A percentile compares a stretch with the other conserved stretches of the same genome.
phyloP scores from a whole-genome alignment of 2,329 filamentous ascomycete genomes.

The Sporothrix globosa region DNA sequence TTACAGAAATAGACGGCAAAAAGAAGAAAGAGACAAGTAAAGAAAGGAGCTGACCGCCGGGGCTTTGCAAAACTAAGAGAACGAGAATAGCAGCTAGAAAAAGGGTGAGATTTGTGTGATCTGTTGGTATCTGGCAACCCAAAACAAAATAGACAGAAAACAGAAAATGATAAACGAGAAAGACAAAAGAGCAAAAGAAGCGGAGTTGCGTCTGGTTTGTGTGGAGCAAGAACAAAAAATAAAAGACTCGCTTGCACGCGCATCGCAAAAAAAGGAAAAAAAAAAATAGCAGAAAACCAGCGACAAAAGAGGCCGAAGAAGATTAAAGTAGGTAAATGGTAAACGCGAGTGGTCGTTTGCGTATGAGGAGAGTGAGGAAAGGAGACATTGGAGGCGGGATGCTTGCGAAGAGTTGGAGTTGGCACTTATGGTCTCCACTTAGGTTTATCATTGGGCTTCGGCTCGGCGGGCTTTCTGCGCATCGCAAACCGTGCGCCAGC shows the following conservation, averaged over 20 bases:
- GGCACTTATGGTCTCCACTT: conserved; percentile 51
- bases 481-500: conserved; percentile 53
- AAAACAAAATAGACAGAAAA: conserved; percentile 39
- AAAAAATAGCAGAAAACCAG: not conserved
- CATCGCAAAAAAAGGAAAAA: conserved; percentile 1
- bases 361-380: conserved; percentile 11
- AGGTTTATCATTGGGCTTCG: conserved; percentile 50
- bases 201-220: conserved; percentile 22
- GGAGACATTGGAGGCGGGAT: not conserved
- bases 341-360: conserved; percentile 16
- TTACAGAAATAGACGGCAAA: not conserved
- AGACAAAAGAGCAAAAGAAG: not conserved
- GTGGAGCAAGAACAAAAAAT: not conserved
- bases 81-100: not conserved
- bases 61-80: conserved; percentile 4
- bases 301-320: not conserved
- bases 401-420: not conserved
- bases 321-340: conserved; percentile 23
- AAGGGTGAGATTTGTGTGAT: not conserved
- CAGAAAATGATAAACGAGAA: conserved; percentile 36
- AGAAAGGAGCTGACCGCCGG: conserved; percentile 11
- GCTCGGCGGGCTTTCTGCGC: conserved; percentile 44
- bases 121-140: conserved; percentile 29
- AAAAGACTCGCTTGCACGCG: conserved; percentile 27
- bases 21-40: not conserved